phyloP scores from a whole-genome alignment of 2,329 filamentous ascomycete species.

The Clonostachys sp. region DNA sequence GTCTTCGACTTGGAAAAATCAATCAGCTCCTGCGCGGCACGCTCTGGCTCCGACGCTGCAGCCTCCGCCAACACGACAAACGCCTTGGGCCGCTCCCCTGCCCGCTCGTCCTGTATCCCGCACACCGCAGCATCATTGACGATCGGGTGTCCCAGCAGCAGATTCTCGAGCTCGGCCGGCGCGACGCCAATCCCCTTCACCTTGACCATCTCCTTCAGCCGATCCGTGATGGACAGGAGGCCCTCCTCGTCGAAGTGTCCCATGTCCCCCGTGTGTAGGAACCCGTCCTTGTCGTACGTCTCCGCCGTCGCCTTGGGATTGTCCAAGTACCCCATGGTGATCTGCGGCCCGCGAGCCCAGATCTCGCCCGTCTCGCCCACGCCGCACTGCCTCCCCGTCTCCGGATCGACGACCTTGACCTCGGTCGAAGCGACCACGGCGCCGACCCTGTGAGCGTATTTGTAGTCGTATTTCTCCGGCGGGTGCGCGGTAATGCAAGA shows the following conservation, averaged over 20 bases:
- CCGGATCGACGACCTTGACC: slow-evolving; percentile 50
- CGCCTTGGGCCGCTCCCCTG: slow-evolving; percentile 52
- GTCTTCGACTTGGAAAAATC: slow-evolving; percentile 48
- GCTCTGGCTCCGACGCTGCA: slow-evolving; percentile 9
- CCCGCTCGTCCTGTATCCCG: slow-evolving; percentile 46
- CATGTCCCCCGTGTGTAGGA: slow-evolving; percentile 55
- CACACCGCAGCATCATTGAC: slow-evolving; percentile 55
- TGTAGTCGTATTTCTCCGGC: slow-evolving; percentile 47
- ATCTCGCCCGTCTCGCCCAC: slow-evolving; percentile 47
- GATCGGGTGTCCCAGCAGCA: slow-evolving; percentile 50
- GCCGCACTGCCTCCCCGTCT: slow-evolving; percentile 46
- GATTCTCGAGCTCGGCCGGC: slow-evolving; percentile 59
- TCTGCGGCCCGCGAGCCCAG: slow-evolving; percentile 37
- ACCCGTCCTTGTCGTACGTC: slow-evolving; percentile 49
- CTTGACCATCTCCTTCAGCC: slow-evolving; percentile 67
- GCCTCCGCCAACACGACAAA: slow-evolving; percentile 42
- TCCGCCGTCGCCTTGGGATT: slow-evolving; percentile 33
- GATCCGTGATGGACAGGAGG: slow-evolving; percentile 52
- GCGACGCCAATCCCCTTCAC: slow-evolving; percentile 60
- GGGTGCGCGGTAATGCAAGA: slow-evolving; percentile 59
- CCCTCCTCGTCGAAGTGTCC: slow-evolving; percentile 51
- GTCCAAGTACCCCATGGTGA: slow-evolving; percentile 44
- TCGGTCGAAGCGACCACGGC: slow-evolving; percentile 53
- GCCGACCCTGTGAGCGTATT: slow-evolving; percentile 52
- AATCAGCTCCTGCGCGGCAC: slow-evolving; percentile 26